Conservation (phyloP, 2,329 filamentous ascomycete species). For the Colletotrichum neosansevieriae region DNA sequence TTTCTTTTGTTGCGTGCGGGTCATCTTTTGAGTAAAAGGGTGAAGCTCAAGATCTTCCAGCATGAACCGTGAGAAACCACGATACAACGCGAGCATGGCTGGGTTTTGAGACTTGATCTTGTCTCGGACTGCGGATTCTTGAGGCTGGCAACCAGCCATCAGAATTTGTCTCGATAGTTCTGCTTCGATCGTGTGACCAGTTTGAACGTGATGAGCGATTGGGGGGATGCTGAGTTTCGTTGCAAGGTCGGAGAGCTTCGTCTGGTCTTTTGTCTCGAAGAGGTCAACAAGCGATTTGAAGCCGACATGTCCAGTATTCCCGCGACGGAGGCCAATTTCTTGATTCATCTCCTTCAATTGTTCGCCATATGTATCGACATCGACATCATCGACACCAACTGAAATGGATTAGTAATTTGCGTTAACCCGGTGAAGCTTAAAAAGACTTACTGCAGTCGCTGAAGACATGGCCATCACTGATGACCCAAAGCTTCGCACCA, state of each 20-base stretch:
- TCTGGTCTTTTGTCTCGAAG: conserved; percentile 49
- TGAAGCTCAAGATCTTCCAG: conserved; percentile 49
- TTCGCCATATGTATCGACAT: conserved; percentile 54
- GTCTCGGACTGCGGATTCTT: conserved; percentile 45
- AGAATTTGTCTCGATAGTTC: conserved; percentile 50
- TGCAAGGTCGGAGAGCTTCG: conserved; percentile 23
- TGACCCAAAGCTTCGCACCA: conserved; percentile 51
- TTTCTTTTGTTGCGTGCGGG: conserved; percentile 47
- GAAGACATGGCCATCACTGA: conserved; percentile 56
- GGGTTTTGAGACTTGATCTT: conserved; percentile 47
- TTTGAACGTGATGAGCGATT: conserved; percentile 50
- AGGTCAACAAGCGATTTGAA: conserved; percentile 47
- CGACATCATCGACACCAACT: conserved; percentile 58
- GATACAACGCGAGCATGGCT: conserved; percentile 63
- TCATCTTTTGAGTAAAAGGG: conserved; percentile 43
- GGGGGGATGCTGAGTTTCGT: conserved; percentile 45
- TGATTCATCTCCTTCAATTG: conserved; percentile 53
- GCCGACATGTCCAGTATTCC: conserved; percentile 43
- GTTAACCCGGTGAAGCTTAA: rapidly evolving
- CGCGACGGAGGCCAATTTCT: conserved; percentile 43
- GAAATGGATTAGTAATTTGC: not conserved
- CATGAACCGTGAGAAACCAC: conserved; percentile 72
- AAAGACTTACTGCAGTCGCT: conserved; percentile 53
- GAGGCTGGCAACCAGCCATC: conserved; percentile 51
- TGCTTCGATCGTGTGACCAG: conserved; percentile 44